Base-by-base conservation (phyloP, 176 grass and related monocot species). In the Rhipidocladum racemiflorum region DNA sequence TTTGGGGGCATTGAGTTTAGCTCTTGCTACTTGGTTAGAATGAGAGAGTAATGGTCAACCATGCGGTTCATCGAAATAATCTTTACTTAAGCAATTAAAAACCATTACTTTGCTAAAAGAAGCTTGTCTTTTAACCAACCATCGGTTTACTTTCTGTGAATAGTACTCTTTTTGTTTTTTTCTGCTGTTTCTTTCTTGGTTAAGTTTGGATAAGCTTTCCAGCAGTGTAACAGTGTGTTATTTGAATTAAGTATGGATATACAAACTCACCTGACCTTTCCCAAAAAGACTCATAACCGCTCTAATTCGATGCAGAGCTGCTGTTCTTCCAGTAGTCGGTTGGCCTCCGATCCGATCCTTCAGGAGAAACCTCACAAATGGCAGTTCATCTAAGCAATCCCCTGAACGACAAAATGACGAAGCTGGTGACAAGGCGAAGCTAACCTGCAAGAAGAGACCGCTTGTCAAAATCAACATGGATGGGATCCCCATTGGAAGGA, bases 391-490 rank as follows among this genome's bases (percentile, higher is more conserved):
- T 27, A 99, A 90, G 81, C 87, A 87, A 77, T 87, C 88, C 61
- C 68, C 82, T 36, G 92, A 93, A 25, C 60, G 55, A 64, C 83
- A 86, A 82, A 87, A 77, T 30, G 23, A 57, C 5, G 86, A 90
- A 76, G 55, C 72, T 35, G 77, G 68, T 67, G 69, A 72, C 21
- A 91, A 85, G 61, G 40, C 2, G 9, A 87, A 80, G 51, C 25
- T 50, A 39, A 80, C 60, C 43, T 75, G 29, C 89, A 93, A 89
- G 72, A 95, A 82, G 48, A 76, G 82, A 28, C 57, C 79, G 18
- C 90, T 98, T 51, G 73, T 98, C 38, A 98, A 98, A 81, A 93
- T 98, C 64, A 98, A 98, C 89, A 98, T 98, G 96, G 96, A 98
- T 42, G 92, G 96, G 49, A 89, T 93, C 79, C 96, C 92, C 23